These are phyloP conservation scores for Coffea humblotiana DNA, from an alignment of 305 asterid species.

Conservation along the genomic window DNA sequence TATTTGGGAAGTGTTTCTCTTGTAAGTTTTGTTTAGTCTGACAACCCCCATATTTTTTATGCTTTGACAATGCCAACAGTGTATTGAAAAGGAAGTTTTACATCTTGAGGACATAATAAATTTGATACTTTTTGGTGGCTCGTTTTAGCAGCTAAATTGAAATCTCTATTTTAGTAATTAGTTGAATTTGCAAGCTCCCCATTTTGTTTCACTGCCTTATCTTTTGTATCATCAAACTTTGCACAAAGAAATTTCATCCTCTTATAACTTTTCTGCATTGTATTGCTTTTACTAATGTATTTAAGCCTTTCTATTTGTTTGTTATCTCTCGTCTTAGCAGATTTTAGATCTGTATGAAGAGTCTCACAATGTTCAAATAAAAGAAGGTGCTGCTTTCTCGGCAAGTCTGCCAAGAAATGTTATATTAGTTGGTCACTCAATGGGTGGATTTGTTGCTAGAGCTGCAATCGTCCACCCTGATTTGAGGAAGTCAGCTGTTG, in stretches of 20 bases:
- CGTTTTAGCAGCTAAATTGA: not conserved
- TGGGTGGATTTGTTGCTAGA: conserved; percentile 99
- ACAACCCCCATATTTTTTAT: not conserved
- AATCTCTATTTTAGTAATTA: not conserved
- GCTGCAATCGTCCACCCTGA: conserved; percentile 89
- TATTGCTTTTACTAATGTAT: not conserved
- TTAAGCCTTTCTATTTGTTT: not conserved
- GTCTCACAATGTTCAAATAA: conserved; percentile 56
- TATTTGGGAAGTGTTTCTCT: too few relatives aligned
- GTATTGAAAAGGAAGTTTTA: not conserved
- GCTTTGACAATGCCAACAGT: not conserved
- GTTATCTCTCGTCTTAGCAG: conserved; percentile 28
- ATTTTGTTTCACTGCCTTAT: not conserved
- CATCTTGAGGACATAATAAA: not conserved
- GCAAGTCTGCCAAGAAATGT: conserved; percentile 74
- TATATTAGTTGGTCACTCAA: conserved; percentile 96
- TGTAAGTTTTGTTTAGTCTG: not conserved
- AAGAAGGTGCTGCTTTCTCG: conserved; percentile 66
- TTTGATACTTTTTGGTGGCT: not conserved
- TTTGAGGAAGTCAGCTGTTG: conserved; percentile 84
- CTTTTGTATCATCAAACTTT: not conserved
- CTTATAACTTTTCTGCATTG: not conserved
- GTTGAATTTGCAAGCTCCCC: not conserved
- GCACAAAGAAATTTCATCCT: not conserved
- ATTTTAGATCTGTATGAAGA: conserved; percentile 85